Evolutionary conservation across 306 rosid species (phyloP).

Genomic region (Begonia peltatifolia): DNA sequence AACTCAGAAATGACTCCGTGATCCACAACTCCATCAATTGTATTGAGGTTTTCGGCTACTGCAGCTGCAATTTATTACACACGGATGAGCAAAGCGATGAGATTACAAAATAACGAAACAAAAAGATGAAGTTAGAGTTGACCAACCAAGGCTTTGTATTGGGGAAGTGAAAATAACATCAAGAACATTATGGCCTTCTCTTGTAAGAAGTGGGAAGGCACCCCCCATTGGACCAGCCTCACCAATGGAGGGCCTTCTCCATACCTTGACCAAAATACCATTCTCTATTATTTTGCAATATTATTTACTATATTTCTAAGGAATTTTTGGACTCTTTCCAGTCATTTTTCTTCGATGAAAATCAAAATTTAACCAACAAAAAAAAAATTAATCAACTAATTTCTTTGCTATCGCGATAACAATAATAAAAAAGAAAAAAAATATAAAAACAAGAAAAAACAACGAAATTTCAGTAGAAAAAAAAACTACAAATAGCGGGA

Average conservation of each 20-base stretch:
- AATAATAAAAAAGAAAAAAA: too few relatives aligned
- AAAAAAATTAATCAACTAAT: too few relatives aligned
- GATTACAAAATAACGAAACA: slow-evolving; percentile 3
- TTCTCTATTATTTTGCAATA: too few relatives aligned
- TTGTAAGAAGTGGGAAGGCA: slow-evolving; percentile 56
- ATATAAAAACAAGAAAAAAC: too few relatives aligned
- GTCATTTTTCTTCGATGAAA: too few relatives aligned
- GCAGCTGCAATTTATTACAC: slow-evolving; percentile 34
- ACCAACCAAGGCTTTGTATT: slow-evolving; percentile 52
- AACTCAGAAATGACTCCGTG: slow-evolving; percentile 65
- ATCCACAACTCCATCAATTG: slow-evolving; percentile 49
- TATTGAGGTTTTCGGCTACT: slow-evolving; percentile 48
- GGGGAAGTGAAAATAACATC: slow-evolving; percentile 92
- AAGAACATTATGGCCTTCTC: slow-evolving; percentile 68
- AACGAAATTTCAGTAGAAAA: too few relatives aligned
- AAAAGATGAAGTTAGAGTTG: background rate
- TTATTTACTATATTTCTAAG: too few relatives aligned
- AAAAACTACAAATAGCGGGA: too few relatives aligned
- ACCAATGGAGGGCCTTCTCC: slow-evolving; percentile 79
- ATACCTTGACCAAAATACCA: slow-evolving; percentile 37
- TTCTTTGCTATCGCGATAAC: too few relatives aligned
- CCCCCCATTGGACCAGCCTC: slow-evolving; percentile 73
- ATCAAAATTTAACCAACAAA: too few relatives aligned
- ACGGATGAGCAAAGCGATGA: slow-evolving; percentile 6
- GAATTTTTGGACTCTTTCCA: too few relatives aligned